Conservation (phyloP, 345 rosid genomes). For the Corymbia maculata region DNA sequence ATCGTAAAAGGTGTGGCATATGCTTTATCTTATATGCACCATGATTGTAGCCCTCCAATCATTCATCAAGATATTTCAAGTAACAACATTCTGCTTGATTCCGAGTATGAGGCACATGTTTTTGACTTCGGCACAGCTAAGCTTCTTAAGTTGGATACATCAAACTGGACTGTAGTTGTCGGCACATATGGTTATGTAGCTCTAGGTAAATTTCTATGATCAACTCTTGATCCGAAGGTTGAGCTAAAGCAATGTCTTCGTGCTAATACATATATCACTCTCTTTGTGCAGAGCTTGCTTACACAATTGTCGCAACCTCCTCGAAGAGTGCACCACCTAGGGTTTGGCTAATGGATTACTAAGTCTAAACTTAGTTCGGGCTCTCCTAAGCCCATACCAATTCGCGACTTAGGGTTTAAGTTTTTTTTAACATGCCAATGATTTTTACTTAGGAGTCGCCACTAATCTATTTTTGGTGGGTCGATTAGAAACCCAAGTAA, state of each 20-base stretch:
- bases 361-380: no score
- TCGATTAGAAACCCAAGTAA: no score
- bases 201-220: background rate
- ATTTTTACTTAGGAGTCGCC: no score
- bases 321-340: no score
- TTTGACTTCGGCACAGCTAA: conserved; percentile 6
- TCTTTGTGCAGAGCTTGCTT: conserved; percentile 8
- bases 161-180: conserved; percentile 1
- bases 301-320: no score
- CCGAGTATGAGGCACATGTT: background rate
- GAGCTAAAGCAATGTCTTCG: background rate
- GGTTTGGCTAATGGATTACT: no score
- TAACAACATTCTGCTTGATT: background rate
- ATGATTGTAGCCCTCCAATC: background rate
- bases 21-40: background rate
- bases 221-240: background rate
- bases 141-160: conserved; percentile 6
- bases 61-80: background rate
- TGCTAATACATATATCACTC: background rate
- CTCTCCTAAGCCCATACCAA: no score
- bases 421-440: no score
- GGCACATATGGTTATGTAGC: background rate
- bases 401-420: no score
- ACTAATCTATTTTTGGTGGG: no score
- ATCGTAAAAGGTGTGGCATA: background rate